phyloP scores from a whole-genome alignment of 257 asterid genomes.

The Nicotiana sylvestris region DNA sequence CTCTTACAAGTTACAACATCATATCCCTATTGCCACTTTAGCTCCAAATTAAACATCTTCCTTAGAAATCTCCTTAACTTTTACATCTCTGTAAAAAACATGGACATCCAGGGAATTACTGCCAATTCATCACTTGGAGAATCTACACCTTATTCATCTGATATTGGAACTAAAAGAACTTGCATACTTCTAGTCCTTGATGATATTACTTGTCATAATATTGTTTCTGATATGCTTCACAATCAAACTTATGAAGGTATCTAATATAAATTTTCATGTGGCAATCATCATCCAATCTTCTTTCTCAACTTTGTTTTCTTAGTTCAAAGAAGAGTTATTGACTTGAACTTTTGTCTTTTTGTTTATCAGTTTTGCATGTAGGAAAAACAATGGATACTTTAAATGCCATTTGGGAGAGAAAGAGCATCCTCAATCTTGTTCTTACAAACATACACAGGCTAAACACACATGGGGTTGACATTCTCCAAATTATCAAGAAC shows the following conservation, averaged over 20 bases:
- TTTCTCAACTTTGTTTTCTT: background rate
- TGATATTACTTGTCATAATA: conserved; percentile 34
- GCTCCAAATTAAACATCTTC: conserved; percentile 4
- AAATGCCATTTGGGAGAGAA: conserved; percentile 37
- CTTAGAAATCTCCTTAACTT: background rate
- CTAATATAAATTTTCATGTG: background rate
- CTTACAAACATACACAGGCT: conserved; percentile 52
- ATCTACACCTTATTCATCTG: background rate
- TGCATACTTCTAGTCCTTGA: conserved; percentile 49
- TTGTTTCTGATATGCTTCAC: conserved; percentile 45
- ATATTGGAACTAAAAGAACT: conserved; percentile 30
- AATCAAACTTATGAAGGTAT: conserved; percentile 54
- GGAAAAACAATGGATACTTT: conserved; percentile 42
- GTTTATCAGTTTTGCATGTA: conserved; percentile 42
- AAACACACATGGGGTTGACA: conserved; percentile 24
- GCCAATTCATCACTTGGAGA: background rate
- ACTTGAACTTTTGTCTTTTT: background rate
- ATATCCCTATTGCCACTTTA: background rate
- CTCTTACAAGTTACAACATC: conserved; percentile 3
- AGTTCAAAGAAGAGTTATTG: background rate
- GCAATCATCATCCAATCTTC: background rate
- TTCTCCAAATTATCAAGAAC: conserved; percentile 28
- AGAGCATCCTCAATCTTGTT: conserved; percentile 34
- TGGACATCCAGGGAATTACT: conserved; percentile 22
- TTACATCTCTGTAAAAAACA: background rate